A percentile compares a stretch with the other conserved stretches of the same genome.
phyloP scores from a whole-genome alignment of 1,139 yeast species.

The Pichia sp. region DNA sequence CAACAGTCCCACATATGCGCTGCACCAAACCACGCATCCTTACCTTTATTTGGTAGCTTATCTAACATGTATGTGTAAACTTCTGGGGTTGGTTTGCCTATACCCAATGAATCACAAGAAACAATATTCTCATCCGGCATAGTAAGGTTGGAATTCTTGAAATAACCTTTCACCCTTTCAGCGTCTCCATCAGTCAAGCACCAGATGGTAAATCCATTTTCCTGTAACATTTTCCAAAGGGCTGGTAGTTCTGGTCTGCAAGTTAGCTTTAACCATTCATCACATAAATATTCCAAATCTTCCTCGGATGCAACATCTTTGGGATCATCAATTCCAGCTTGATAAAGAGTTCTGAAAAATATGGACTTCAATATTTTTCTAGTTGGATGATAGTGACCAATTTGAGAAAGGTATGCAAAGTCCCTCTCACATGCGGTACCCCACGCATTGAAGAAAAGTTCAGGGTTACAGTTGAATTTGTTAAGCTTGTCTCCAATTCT shows the following conservation, averaged over 20 bases:
- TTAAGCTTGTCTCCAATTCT: conserved; percentile 19
- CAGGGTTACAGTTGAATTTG: conserved; percentile 14
- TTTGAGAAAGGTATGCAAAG: conserved; percentile 21
- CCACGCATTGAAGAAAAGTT: conserved; percentile 23
- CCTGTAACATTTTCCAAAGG: conserved; percentile 18
- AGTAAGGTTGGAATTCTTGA: conserved; percentile 17
- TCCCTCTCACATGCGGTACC: conserved; percentile 25
- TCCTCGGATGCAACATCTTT: conserved; percentile 19
- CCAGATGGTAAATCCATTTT: conserved; percentile 22
- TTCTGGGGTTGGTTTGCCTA: conserved; percentile 22
- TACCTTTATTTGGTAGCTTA: conserved; percentile 22
- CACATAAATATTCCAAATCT: conserved; percentile 17
- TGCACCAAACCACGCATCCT: conserved; percentile 21
- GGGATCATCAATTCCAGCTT: conserved; percentile 21
- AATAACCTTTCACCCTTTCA: conserved; percentile 21
- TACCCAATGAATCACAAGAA: conserved; percentile 23
- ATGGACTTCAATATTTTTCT: conserved; percentile 17
- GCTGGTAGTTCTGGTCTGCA: conserved; percentile 21
- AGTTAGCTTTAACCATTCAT: conserved; percentile 18
- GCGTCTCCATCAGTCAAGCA: conserved; percentile 22
- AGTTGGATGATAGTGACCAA: conserved; percentile 20
- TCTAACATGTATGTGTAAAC: conserved; percentile 23
- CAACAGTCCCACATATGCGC: conserved; percentile 25
- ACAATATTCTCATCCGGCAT: conserved; percentile 20
- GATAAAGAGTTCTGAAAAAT: conserved; percentile 20